phyloP scores from a whole-genome alignment of 139 green algal genomes.

The Tetratostichococcus sp. region DNA sequence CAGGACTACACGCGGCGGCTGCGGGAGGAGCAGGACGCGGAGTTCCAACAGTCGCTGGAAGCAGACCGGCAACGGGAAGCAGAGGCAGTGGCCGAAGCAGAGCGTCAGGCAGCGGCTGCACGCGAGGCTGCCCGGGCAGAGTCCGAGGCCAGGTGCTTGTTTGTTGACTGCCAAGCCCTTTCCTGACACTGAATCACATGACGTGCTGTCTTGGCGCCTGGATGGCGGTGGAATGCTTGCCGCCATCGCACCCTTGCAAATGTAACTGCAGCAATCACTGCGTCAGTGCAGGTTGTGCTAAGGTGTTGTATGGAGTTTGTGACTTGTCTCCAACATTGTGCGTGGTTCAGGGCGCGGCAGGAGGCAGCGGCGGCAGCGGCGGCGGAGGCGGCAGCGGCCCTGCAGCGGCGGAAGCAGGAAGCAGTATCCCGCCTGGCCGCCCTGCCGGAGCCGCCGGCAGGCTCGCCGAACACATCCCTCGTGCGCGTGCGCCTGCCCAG shows the following conservation, averaged over 20 bases:
- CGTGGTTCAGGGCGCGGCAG: not conserved
- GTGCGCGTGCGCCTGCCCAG: constrained; percentile 69
- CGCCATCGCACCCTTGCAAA: too few relatives aligned
- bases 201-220: too few relatives aligned
- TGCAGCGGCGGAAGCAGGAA: constrained; percentile 26
- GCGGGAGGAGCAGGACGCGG: constrained; percentile 70
- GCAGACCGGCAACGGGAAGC: constrained; percentile 49
- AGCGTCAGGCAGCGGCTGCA: constrained; percentile 2
- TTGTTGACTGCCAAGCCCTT: too few relatives aligned
- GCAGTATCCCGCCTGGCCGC: constrained; percentile 26
- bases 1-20: constrained; percentile 60
- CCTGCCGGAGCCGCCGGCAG: constrained; percentile 51
- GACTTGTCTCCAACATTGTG: too few relatives aligned
- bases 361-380: constrained; percentile 9
- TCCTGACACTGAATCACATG: too few relatives aligned
- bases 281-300: too few relatives aligned
- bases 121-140: constrained; percentile 1
- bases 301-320: too few relatives aligned
- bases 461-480: constrained; percentile 23
- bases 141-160: not conserved
- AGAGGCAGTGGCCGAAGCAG: constrained; percentile 21
- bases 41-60: constrained; percentile 67
- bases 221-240: too few relatives aligned
- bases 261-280: too few relatives aligned
- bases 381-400: constrained; percentile 29